These are phyloP conservation scores for Raddia distichophylla DNA, from an alignment of 176 grass and related monocot genomes.

Conservation along the genomic window DNA sequence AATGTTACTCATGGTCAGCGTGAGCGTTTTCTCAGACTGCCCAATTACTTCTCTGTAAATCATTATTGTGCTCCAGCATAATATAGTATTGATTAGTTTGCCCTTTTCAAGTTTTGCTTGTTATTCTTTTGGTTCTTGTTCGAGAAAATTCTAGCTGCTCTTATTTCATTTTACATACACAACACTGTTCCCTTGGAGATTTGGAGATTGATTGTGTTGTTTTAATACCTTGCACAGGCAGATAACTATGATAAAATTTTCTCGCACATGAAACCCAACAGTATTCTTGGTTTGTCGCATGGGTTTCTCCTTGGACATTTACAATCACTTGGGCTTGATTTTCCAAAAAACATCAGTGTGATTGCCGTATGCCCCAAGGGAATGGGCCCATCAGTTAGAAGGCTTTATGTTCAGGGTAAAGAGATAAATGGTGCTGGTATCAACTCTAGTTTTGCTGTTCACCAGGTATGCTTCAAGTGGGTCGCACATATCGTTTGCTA, in stretches of 20 bases:
- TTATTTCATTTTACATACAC: background rate
- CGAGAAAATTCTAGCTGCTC: background rate
- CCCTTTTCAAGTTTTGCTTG: background rate
- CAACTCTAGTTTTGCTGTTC: slow-evolving; percentile 90
- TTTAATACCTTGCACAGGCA: slow-evolving; percentile 50
- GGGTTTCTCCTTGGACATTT: slow-evolving; percentile 88
- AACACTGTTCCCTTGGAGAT: background rate
- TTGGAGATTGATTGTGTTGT: slow-evolving; percentile 9
- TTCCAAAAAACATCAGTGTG: slow-evolving; percentile 82
- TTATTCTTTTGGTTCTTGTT: background rate
- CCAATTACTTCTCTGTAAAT: background rate
- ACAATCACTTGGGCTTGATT: slow-evolving; percentile 71
- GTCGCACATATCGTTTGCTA: background rate
- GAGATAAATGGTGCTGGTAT: slow-evolving; percentile 89
- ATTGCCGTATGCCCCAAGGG: slow-evolving; percentile 89
- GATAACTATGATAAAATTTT: slow-evolving; percentile 91
- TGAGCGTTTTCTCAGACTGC: background rate
- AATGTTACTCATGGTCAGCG: background rate
- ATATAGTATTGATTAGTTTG: background rate
- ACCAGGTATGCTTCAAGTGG: slow-evolving; percentile 64
- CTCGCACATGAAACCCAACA: slow-evolving; percentile 90
- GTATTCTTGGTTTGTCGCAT: slow-evolving; percentile 83
- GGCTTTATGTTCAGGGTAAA: slow-evolving; percentile 90
- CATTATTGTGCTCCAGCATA: background rate
- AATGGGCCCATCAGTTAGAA: slow-evolving; percentile 87